A percentile compares a stretch with the other conserved stretches of the same genome.
These are phyloP conservation scores for Termitomyces sp. DNA, from an alignment of 768 basidiomycete genomes.

Conservation along the genomic window DNA sequence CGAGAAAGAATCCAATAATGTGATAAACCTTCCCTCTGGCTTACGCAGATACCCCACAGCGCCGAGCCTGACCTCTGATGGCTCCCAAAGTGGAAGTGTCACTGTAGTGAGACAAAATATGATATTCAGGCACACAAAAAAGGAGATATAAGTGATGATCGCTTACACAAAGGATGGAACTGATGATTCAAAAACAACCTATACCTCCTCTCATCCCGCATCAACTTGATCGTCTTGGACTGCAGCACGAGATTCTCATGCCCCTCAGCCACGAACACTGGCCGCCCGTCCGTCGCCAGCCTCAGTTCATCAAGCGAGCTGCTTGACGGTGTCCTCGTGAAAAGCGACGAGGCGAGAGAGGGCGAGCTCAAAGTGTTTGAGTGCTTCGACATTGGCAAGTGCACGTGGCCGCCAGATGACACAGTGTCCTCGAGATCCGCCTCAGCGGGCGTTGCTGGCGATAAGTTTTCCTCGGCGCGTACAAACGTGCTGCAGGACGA, in stretches of 20 bases:
- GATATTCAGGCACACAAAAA: not conserved
- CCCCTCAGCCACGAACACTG: conserved; percentile 4
- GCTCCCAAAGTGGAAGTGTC: conserved; percentile 67
- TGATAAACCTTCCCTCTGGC: conserved; percentile 63
- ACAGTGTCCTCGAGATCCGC: too few relatives aligned
- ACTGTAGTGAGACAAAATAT: conserved; percentile 29
- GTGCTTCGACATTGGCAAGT: too few relatives aligned
- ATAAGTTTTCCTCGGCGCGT: conserved; percentile 15
- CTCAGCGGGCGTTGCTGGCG: too few relatives aligned
- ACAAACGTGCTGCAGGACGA: conserved; percentile 12
- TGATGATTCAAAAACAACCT: conserved; percentile 59
- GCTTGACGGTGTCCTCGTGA: conserved; percentile 19
- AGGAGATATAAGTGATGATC: not conserved
- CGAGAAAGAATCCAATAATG: conserved; percentile 64
- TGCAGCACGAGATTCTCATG: conserved; percentile 33
- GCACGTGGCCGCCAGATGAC: too few relatives aligned
- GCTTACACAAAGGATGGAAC: conserved; percentile 64
- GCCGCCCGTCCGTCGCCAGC: not conserved
- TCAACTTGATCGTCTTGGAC: conserved; percentile 32
- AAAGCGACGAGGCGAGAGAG: conserved; percentile 18
- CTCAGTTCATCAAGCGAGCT: conserved; percentile 16
- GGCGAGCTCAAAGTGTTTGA: too few relatives aligned
- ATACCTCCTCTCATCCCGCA: conserved; percentile 62
- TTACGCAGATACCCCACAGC: conserved; percentile 73
- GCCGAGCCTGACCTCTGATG: conserved; percentile 55